A percentile compares a stretch with the other conserved stretches of the same genome.
Conservation (phyloP, 2,329 filamentous ascomycete species). For the Diplodia mutila region DNA sequence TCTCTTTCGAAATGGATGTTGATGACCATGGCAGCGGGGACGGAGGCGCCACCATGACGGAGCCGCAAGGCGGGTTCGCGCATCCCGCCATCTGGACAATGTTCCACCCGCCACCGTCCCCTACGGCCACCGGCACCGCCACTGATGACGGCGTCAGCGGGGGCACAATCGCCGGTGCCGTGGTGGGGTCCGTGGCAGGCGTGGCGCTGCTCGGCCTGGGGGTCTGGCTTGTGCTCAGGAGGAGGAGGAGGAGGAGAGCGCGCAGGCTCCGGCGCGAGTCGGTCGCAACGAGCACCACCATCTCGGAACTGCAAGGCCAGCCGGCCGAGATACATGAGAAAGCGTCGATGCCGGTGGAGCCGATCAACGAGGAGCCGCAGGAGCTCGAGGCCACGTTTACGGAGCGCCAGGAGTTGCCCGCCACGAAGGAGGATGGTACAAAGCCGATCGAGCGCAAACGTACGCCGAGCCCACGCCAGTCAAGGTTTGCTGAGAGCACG, state of each 20-base stretch:
- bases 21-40: neutral
- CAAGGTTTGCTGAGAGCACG: neutral
- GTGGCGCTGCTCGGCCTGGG: neutral
- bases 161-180: conserved; percentile 19
- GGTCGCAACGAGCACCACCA: neutral
- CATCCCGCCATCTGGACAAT: conserved; percentile 22
- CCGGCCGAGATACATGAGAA: neutral
- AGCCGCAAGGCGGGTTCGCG: conserved; percentile 15
- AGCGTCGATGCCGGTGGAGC: neutral
- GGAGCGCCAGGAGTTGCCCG: neutral
- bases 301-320: neutral
- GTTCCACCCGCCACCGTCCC: neutral
- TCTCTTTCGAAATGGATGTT: too few species aligned
- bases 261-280: neutral
- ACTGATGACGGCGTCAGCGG: too few species aligned
- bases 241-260: too few species aligned
- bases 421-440: neutral
- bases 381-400: neutral
- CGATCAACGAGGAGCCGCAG: neutral
- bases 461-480: neutral
- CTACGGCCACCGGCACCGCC: too few species aligned
- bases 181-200: conserved; percentile 6
- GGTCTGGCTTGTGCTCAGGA: neutral
- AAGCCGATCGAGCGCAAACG: neutral
- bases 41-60: conserved; percentile 23